These are phyloP conservation scores for Epichloe elymi DNA, from an alignment of 2,329 filamentous ascomycete species.

Conservation along the genomic window DNA sequence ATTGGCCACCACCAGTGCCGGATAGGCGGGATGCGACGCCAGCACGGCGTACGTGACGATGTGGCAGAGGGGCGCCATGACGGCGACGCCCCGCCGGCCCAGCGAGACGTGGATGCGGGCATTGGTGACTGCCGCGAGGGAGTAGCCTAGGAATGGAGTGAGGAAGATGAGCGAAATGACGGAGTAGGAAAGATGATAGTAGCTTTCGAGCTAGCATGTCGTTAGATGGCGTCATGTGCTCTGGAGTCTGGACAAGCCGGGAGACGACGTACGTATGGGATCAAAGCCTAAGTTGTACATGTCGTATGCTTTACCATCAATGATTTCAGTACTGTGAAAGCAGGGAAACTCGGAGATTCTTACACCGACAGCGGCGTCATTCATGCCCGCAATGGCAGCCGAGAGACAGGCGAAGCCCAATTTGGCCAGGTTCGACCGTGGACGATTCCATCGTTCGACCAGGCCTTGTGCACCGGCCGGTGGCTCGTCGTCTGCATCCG, in stretches of 20 bases:
- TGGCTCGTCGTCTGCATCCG: constrained; percentile 9
- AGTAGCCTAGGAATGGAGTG: constrained; percentile 51
- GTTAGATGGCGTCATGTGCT: no score
- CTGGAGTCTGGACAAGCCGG: no score
- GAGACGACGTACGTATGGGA: constrained; percentile 22
- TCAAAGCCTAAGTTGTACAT: constrained; percentile 10
- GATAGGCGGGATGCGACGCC: constrained; percentile 49
- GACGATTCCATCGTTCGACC: constrained; percentile 24
- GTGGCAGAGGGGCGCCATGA: constrained; percentile 49
- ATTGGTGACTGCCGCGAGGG: constrained; percentile 45
- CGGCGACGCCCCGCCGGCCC: constrained; percentile 53
- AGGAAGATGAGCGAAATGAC: constrained; percentile 51
- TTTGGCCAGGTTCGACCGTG: constrained; percentile 18
- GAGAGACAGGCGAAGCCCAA: constrained; percentile 37
- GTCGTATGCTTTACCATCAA: no score
- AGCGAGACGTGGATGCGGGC: constrained; percentile 44
- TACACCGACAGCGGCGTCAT: constrained; percentile 49
- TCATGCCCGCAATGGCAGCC: constrained; percentile 48
- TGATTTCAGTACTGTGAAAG: neutral
- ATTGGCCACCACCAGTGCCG: constrained; percentile 48
- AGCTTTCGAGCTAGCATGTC: constrained; percentile 37
- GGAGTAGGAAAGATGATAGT: constrained; percentile 46
- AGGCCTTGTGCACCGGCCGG: constrained; percentile 13
- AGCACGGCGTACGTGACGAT: constrained; percentile 47
- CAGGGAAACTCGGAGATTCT: constrained; percentile 8